These are phyloP conservation scores for Solanum commersonii DNA, from an alignment of 257 asterid genomes.

Conservation along the genomic window DNA sequence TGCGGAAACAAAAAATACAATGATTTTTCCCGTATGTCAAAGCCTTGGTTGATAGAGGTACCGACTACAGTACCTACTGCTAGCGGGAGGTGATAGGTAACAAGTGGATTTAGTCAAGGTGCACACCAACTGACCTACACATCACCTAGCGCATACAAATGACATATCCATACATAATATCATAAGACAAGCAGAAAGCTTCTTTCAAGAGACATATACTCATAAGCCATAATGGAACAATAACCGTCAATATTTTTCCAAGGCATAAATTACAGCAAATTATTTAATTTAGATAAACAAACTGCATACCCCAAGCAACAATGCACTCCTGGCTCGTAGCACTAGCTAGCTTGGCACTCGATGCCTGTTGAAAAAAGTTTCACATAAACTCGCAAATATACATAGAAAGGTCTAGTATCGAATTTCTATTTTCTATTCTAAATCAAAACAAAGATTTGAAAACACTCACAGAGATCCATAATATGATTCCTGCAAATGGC, in stretches of 20 bases:
- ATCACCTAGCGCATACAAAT: neutral
- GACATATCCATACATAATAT: neutral
- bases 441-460: neutral
- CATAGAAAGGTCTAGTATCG: neutral
- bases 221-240: neutral
- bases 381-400: neutral
- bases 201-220: neutral
- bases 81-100: neutral
- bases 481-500: slow-evolving; percentile 83
- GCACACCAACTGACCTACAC: neutral
- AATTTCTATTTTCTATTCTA: neutral
- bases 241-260: neutral
- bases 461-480: slow-evolving; percentile 74
- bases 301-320: slow-evolving; percentile 65
- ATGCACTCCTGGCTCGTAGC: slow-evolving; percentile 77
- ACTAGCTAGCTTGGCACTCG: slow-evolving; percentile 72
- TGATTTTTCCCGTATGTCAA: too few species aligned
- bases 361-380: slow-evolving; percentile 27
- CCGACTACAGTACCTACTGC: neutral
- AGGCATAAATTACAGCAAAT: neutral
- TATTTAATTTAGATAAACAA: neutral
- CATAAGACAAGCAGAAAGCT: neutral
- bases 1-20: neutral
- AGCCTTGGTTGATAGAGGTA: neutral
- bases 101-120: neutral